Base-by-base conservation (phyloP, 352 stramenopile genomes). In the Phytopythium helicoides region DNA sequence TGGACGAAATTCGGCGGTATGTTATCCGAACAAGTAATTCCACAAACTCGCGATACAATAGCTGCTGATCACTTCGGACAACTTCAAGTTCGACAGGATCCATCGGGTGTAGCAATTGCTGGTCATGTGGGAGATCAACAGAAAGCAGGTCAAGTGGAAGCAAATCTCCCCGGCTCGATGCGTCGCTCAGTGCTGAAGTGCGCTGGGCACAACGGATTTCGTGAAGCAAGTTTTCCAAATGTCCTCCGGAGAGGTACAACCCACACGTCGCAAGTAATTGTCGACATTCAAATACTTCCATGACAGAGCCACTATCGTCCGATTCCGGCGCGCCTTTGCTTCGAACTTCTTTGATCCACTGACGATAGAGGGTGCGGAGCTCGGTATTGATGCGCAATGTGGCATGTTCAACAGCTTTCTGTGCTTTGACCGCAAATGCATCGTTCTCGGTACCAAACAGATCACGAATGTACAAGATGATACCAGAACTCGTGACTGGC, bases 361-460 rank as follows among this genome's bases (percentile, higher is more conserved):
- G 71, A 2, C 79, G 72, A 56, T 90, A 90, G 1, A 87, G 38
- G 9, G 67, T 52, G 1, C 79, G 69, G 38, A 90, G 35, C 39
- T 90, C 79, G 9, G 74, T 87, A 49, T 87, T 87, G 31, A 86
- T 60, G 2, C 76, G 71, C 22, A 90, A 51, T 3, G 72, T 73
- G 0, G 76, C 70, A 25, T 87, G 36, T 18, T 84, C 76, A 3
- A 83, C 52, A 14, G 76, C 54, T 38, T 80, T 83, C 8, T 59
- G 68, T 31, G 74, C 63, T 25, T 83, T 79, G 21, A 81, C 71
- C 18, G 56, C 57, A 12, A 48, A 55, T 8, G 50, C 49, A 10
- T 46, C 52, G 11, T 72, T 58, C 14, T 44, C 10, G 15, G 60
- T 54, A 3, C 52, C 50, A 15, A 87, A 42, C 19, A 89, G 39